Conservation (phyloP, 2,329 filamentous ascomycete genomes). For the Fusarium citri region DNA sequence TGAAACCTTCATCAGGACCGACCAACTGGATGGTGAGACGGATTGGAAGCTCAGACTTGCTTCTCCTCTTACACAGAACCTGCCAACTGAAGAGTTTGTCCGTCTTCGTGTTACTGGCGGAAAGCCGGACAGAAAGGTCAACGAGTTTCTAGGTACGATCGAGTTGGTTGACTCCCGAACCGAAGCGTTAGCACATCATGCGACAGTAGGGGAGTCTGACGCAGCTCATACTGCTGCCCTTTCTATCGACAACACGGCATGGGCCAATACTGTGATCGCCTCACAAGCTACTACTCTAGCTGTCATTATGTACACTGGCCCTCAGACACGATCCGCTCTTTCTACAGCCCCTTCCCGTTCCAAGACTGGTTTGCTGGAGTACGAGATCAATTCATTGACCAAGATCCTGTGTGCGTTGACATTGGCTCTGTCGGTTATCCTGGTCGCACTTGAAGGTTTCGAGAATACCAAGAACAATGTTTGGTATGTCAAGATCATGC, state of each 20-base stretch:
- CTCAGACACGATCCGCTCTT: conserved; percentile 91
- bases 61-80: conserved; percentile 84
- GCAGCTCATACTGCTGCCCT: conserved; percentile 74
- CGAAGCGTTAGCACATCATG: conserved; percentile 59
- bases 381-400: conserved; percentile 96
- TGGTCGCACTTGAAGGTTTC: conserved; percentile 90
- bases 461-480: conserved; percentile 71
- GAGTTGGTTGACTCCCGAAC: conserved; percentile 72
- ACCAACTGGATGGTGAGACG: conserved; percentile 97
- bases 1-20: conserved; percentile 96
- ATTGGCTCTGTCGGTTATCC: conserved; percentile 82
- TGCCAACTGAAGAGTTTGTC: conserved; percentile 78
- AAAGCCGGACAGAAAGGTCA: conserved; percentile 92
- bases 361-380: conserved; percentile 92
- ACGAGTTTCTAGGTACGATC: conserved; percentile 92
- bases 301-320: conserved; percentile 92
- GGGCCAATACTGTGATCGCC: conserved; percentile 97
- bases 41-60: conserved; percentile 97
- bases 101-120: conserved; percentile 80
- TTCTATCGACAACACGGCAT: conserved; percentile 96
- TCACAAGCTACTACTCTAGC: conserved; percentile 91
- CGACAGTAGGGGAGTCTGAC: conserved; percentile 51
- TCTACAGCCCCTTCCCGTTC: conserved; percentile 93
- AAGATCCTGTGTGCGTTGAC: conserved; percentile 96
- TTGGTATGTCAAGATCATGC: conserved; percentile 98